A percentile compares a stretch with the other conserved stretches of the same genome.
phyloP scores from a whole-genome alignment of 2,329 filamentous ascomycete species.

The Exutisphaerella laricina region DNA sequence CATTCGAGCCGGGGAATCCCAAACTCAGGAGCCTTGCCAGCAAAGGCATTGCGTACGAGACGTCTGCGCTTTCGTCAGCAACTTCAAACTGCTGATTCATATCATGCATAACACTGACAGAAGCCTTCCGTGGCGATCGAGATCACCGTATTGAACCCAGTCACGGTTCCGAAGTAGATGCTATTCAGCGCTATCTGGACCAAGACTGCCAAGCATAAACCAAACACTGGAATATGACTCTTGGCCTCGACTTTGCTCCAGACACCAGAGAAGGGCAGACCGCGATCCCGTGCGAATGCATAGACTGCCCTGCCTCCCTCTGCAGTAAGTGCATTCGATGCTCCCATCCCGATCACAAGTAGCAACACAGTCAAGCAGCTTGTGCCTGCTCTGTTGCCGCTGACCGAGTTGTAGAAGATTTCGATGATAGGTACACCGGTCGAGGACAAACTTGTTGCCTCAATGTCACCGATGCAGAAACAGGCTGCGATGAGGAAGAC shows the following conservation, averaged over 20 bases:
- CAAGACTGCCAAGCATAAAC: constrained; percentile 43
- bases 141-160: constrained; percentile 47
- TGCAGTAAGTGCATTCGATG: constrained; percentile 44
- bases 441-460: constrained; percentile 39
- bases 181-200: constrained; percentile 51
- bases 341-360: constrained; percentile 44
- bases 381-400: constrained; percentile 41
- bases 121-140: constrained; percentile 54
- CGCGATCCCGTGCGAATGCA: constrained; percentile 48
- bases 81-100: no score
- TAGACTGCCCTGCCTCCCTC: constrained; percentile 45
- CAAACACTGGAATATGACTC: constrained; percentile 46
- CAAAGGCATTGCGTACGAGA: constrained; percentile 54
- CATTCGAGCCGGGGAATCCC: constrained; percentile 32
- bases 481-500: constrained; percentile 45
- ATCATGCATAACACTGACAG: constrained; percentile 30
- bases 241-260: constrained; percentile 45
- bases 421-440: constrained; percentile 51
- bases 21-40: constrained; percentile 44
- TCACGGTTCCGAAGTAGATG: constrained; percentile 32
- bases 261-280: constrained; percentile 47
- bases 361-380: constrained; percentile 45
- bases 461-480: constrained; percentile 50
- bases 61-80: constrained; percentile 28
- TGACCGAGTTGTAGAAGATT: constrained; percentile 47